phyloP scores from a whole-genome alignment of 2,329 filamentous ascomycete genomes.

The Colletotrichum sp. region DNA sequence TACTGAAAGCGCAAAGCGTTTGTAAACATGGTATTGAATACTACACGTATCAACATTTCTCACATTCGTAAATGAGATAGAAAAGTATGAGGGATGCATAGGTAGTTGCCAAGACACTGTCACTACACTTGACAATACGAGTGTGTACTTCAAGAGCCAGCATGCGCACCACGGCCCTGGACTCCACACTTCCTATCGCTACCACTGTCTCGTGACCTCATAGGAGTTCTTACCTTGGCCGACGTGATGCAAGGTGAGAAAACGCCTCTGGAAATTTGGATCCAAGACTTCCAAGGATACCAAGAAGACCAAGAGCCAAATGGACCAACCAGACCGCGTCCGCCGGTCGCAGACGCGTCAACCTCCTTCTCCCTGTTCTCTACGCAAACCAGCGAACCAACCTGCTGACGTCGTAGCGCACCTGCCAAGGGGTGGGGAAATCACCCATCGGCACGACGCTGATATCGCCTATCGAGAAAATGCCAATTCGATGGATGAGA shows the following conservation, averaged over 20 bases:
- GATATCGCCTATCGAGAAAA: neutral
- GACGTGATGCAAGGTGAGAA: neutral
- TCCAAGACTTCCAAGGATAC: neutral
- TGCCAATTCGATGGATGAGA: neutral
- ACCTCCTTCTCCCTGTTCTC: neutral
- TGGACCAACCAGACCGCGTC: neutral
- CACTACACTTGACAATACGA: too few relatives aligned
- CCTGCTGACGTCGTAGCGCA: neutral
- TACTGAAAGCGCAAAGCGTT: too few relatives aligned
- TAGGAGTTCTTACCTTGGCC: neutral
- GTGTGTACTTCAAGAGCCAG: too few relatives aligned
- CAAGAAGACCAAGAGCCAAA: neutral
- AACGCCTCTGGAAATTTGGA: neutral
- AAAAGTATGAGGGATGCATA: neutral
- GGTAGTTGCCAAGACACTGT: neutral
- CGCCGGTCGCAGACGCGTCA: neutral
- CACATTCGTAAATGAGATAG: neutral
- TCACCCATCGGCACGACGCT: neutral
- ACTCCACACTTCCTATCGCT: neutral
- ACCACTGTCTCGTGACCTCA: rapidly evolving
- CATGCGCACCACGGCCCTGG: too few relatives aligned
- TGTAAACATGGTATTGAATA: too few relatives aligned
- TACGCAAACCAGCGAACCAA: neutral
- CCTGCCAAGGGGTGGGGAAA: neutral
- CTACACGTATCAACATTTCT: neutral